phyloP scores from a whole-genome alignment of 805 yeast genomes.

The Ogataea zsoltii region DNA sequence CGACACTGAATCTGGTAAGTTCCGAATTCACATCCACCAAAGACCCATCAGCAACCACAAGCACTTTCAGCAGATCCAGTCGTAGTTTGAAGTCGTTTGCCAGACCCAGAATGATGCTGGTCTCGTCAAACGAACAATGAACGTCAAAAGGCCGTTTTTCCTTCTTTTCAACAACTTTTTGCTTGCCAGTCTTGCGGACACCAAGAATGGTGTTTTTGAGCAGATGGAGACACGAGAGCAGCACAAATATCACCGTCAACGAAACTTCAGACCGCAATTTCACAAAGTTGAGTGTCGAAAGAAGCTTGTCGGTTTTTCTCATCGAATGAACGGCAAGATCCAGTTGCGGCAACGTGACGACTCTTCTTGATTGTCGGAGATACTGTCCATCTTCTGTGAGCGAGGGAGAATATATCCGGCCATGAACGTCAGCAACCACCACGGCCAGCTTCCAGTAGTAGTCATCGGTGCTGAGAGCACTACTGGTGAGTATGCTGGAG shows the following conservation, averaged over 20 bases:
- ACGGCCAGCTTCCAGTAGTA: conserved; percentile 1
- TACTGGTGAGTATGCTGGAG: neutral
- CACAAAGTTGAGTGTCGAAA: conserved; percentile 2
- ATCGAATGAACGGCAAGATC: conserved; percentile 1
- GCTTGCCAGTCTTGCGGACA: conserved; percentile 1
- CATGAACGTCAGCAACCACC: neutral
- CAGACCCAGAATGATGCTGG: conserved; percentile 36
- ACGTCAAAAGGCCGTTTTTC: conserved; percentile 4
- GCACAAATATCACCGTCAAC: conserved; percentile 44
- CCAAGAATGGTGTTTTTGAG: conserved; percentile 39
- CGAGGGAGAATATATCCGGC: neutral
- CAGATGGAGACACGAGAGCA: conserved; percentile 46
- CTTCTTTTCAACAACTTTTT: neutral
- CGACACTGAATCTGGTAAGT: conserved; percentile 47
- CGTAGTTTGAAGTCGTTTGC: conserved; percentile 52
- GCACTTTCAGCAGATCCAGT: conserved; percentile 41
- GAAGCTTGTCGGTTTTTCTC: conserved; percentile 9
- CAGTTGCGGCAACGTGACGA: conserved; percentile 12
- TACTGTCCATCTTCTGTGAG: neutral
- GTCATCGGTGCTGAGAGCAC: neutral
- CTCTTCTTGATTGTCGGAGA: neutral
- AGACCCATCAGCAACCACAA: conserved; percentile 17
- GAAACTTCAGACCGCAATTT: conserved; percentile 28
- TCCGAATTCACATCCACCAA: conserved; percentile 22
- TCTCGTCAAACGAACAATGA: conserved; percentile 17